Conservation (phyloP, 192 early-diverging fungal genomes). For the Phycomyces blakesleeanus region DNA sequence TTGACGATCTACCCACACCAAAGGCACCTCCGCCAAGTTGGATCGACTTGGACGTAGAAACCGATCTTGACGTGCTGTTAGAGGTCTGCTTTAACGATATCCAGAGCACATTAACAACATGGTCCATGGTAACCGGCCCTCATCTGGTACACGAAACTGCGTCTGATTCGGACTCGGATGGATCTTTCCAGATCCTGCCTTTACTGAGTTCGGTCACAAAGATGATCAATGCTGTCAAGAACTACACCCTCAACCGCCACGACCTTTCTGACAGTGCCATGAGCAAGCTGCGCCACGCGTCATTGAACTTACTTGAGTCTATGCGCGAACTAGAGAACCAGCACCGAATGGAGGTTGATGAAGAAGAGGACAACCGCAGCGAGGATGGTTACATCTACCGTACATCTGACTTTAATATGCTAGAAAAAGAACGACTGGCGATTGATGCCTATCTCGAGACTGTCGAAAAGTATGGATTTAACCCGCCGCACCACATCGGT, state of each 20-base stretch:
- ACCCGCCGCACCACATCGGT: conserved; percentile 39
- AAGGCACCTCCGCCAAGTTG: conserved; percentile 40
- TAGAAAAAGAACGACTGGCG: conserved; percentile 41
- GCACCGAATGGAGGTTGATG: conserved; percentile 36
- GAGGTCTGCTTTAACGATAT: conserved; percentile 45
- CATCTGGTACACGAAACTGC: conserved; percentile 5
- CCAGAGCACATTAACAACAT: conserved; percentile 43
- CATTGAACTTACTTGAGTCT: conserved; percentile 45
- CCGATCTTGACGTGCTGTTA: conserved; percentile 43
- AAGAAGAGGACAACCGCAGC: conserved; percentile 27
- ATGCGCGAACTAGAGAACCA: conserved; percentile 45
- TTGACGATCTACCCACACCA: conserved; percentile 37
- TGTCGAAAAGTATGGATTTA: conserved; percentile 45
- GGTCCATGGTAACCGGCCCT: conserved; percentile 50
- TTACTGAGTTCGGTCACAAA: conserved; percentile 49
- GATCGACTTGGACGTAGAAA: conserved; percentile 40
- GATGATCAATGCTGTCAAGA: conserved; percentile 46
- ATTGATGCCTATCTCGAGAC: conserved; percentile 44
- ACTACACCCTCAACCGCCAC: conserved; percentile 48
- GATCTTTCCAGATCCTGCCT: conserved; percentile 39
- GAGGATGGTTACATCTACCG: conserved; percentile 49
- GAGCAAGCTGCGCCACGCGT: conserved; percentile 37
- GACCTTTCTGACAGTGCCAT: conserved; percentile 37
- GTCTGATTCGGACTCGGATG: conserved; percentile 12
- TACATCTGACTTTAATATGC: conserved; percentile 36